Base-by-base conservation (phyloP, 345 rosid species). In the Nephelium lappaceum region DNA sequence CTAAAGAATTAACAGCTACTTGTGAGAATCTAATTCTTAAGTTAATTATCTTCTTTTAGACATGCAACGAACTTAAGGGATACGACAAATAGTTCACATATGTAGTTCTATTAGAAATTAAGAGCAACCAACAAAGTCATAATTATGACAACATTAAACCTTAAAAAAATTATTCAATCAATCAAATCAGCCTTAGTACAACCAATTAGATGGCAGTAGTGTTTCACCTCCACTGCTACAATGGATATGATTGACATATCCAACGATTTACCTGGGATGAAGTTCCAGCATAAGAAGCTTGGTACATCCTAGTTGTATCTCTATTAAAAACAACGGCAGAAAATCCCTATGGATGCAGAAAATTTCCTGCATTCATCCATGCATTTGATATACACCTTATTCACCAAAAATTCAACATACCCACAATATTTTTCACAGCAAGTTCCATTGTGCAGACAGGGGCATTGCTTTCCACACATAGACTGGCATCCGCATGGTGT, bases 341-440 rank as follows among this genome's bases (percentile, higher is more conserved):
- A 74, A 43, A 41, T 70, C 19, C 24, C 39, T 21, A 39, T 36
- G 79, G 51, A 11, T 42, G 43, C 62, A 57, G 21, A 25, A 14
- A 53, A 10, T 67, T 24, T 71, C 69, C 45, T 67, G 49, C 6
- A 72, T 31, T 53, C 77, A 65, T 71, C 43, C 63, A 47, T 64
- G 15, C 69, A 49, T 77, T 75, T 61, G 21, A 55, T 43, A 58
- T 64, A 53, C 58, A 69, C 67, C 67, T 67, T n/a, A 62, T 69
- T 49, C 38, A 69, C 60, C 60, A 67, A 77, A 14, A 57, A 21
- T 72, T 72, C 75, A 77, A 83, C 94, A 67, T 92, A 95, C 99
- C 99, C 98, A 65, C 99, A 95, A 73, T 91, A 95, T 80, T 95
- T 95, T 78, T 95, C 99, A 75, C 99, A 96, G 85, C 97, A 94